Base-by-base conservation (phyloP, 768 basidiomycete species). In the Cyclocybe cylindracea region DNA sequence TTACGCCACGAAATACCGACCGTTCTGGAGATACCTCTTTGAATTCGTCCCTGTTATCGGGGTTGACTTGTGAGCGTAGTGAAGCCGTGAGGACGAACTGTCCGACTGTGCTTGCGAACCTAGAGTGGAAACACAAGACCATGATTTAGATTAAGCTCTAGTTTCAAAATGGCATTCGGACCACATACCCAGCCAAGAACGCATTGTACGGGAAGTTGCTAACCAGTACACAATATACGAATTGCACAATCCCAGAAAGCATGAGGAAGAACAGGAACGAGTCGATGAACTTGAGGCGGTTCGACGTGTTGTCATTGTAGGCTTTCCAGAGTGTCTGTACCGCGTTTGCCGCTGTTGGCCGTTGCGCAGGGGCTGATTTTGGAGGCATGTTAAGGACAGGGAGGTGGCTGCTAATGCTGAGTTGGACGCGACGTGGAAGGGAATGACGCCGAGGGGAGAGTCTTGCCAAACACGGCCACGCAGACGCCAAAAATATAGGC, bases 201-300 rank as follows among this genome's bases (percentile, higher is more conserved):
- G 97, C 94, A 61, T 99, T 98, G 78, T 95, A 98, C 18, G 97
- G 97, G 72, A 86, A 98, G 74, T 86, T 89, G 51, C 94, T 94
- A 55, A 99, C 79, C 58, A 93, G 77, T 31, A 96, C 71, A 73
- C 96, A 94, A 74, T 98, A 98, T 8, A 81, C 72, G 73, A 99
- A 98, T 68, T 98, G 95, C 40, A 85, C 66, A 52, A 95, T 79
- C 61, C 97, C 97, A 2, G 91, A 90, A 41, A 96, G 78, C 76
- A 98, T 85, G 62, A 96, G 80, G 78, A 96, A 97, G 54, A 90
- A 72, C 57, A 98, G 80, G 78, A 98, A 98, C 7, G 85, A 73
- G 75, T 99, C 97, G 66, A 98, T 86, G 71, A 95, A 86, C 75
- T 98, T 96, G 61, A 98, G 85, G 10, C 92, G 83, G 60, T 89